These are phyloP conservation scores for Uronychia setigera DNA, from an alignment of 73 alveolate species.

Conservation along the genomic window DNA sequence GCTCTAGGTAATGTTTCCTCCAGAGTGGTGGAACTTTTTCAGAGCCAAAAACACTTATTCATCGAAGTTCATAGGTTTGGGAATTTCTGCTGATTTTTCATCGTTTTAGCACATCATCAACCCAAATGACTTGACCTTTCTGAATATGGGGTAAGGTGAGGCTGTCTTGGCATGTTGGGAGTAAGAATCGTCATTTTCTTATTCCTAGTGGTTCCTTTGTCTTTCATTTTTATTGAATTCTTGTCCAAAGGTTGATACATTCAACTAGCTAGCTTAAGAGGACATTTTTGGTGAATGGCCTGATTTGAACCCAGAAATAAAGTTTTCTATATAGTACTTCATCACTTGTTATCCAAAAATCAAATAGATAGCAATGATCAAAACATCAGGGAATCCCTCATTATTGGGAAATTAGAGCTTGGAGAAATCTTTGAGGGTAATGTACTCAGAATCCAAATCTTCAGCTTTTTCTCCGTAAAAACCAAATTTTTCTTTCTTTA, in stretches of 20 bases:
- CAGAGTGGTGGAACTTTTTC: background rate
- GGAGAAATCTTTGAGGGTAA: background rate
- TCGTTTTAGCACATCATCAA: background rate
- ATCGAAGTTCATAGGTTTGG: background rate
- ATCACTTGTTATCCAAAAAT: background rate
- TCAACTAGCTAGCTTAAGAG: too few relatives aligned
- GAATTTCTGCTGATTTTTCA: background rate
- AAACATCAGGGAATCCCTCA: background rate
- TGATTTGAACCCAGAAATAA: background rate
- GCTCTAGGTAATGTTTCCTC: background rate
- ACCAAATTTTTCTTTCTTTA: background rate
- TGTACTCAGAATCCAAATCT: background rate
- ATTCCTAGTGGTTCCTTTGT: too few relatives aligned
- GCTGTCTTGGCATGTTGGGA: too few relatives aligned
- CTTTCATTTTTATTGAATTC: too few relatives aligned
- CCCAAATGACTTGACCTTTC: background rate
- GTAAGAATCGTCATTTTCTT: too few relatives aligned
- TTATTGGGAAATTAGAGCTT: background rate
- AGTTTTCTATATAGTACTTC: background rate
- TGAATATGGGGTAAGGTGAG: background rate
- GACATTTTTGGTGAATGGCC: too few relatives aligned
- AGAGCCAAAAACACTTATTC: background rate
- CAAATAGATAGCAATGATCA: background rate
- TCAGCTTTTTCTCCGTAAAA: background rate
- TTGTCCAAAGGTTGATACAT: too few relatives aligned